phyloP scores from a whole-genome alignment of 2,329 filamentous ascomycete genomes.

The Penicillium brasilianum region DNA sequence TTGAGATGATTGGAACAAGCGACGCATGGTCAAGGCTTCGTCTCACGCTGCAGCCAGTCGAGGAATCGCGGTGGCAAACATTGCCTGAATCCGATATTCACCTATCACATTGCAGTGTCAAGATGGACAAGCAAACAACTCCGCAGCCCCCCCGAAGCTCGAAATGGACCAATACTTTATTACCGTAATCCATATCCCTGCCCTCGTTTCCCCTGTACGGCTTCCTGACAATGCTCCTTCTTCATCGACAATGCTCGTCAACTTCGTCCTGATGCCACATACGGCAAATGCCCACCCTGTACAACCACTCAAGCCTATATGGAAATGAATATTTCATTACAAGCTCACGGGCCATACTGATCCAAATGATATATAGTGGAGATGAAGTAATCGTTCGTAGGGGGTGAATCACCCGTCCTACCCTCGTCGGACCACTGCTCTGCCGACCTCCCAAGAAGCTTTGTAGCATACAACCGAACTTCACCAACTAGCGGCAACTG shows the following conservation, averaged over 20 bases:
- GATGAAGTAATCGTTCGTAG: no score
- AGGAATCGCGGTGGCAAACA: not conserved
- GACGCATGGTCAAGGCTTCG: not conserved
- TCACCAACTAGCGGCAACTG: no score
- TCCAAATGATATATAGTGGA: no score
- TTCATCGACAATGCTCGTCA: not conserved
- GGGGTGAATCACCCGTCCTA: no score
- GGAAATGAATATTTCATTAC: no score
- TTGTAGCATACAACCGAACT: no score
- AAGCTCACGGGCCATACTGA: no score
- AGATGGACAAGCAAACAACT: not conserved
- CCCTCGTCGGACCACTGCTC: no score
- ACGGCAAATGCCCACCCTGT: not conserved
- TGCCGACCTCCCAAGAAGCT: no score
- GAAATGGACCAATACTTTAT: not conserved
- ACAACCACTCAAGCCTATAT: no score
- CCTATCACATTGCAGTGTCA: not conserved
- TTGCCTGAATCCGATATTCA: not conserved
- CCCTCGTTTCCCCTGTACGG: no score
- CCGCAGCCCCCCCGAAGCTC: not conserved
- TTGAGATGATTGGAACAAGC: not conserved
- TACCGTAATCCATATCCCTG: not conserved
- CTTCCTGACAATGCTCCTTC: no score
- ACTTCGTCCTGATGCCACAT: not conserved
- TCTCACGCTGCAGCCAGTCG: not conserved